phyloP scores from a whole-genome alignment of 192 early-diverging fungal species.

The Chytriomyces sp. region DNA sequence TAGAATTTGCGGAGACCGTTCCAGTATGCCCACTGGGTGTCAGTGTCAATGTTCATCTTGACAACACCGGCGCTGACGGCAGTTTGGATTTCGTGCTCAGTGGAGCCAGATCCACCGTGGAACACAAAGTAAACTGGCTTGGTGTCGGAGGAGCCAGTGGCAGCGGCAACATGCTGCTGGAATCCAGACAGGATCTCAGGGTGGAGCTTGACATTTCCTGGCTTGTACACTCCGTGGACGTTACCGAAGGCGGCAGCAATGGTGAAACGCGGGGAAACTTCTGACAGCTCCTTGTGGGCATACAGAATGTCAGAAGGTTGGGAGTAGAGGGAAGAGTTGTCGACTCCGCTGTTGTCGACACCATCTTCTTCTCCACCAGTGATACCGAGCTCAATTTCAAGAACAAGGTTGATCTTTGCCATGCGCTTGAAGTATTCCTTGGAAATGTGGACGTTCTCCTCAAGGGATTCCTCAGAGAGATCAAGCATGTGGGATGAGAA shows the following conservation, averaged over 20 bases:
- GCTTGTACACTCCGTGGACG: slow-evolving; percentile 71
- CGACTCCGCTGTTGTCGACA: slow-evolving; percentile 92
- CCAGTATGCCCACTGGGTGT: slow-evolving; percentile 98
- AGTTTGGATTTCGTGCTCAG: slow-evolving; percentile 77
- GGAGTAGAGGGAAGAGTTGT: slow-evolving; percentile 90
- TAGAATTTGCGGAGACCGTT: slow-evolving; percentile 85
- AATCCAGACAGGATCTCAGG: slow-evolving; percentile 92
- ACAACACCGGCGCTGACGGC: slow-evolving; percentile 85
- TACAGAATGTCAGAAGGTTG: slow-evolving; percentile 96
- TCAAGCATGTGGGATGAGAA: slow-evolving; percentile 99
- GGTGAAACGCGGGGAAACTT: slow-evolving; percentile 69
- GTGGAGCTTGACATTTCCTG: slow-evolving; percentile 93
- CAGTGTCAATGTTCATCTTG: slow-evolving; percentile 99
- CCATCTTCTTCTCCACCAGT: slow-evolving; percentile 99
- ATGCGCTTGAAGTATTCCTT: slow-evolving; percentile 91
- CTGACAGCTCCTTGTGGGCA: slow-evolving; percentile 86
- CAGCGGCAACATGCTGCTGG: slow-evolving; percentile 79
- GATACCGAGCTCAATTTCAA: slow-evolving; percentile 99
- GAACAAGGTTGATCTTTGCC: slow-evolving; percentile 81
- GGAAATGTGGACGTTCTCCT: slow-evolving; percentile 90
- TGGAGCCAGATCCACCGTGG: slow-evolving; percentile 50
- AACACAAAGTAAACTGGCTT: slow-evolving; percentile 96
- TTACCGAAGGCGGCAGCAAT: slow-evolving; percentile 97
- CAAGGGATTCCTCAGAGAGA: slow-evolving; percentile 91
- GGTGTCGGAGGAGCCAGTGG: slow-evolving; percentile 60